A percentile compares a stretch with the other conserved stretches of the same genome.
Evolutionary conservation across 2,329 filamentous ascomycete genomes (phyloP).

Genomic region (Xylaria sp.): DNA sequence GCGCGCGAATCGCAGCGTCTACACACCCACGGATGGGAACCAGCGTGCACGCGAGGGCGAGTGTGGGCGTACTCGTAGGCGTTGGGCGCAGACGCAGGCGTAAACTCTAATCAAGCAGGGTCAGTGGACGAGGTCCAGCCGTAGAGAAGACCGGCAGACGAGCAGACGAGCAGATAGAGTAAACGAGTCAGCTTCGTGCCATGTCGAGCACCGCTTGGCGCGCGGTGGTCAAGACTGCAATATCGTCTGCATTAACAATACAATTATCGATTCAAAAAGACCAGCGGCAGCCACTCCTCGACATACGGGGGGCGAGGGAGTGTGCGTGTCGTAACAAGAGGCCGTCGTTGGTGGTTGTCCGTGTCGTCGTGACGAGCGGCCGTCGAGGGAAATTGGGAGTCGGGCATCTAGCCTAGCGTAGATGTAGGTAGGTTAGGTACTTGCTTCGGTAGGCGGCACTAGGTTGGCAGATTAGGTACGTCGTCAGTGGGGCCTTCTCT

Average conservation of each 20-base stretch:
- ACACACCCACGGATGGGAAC: not conserved
- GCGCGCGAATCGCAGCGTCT: conserved; percentile 19
- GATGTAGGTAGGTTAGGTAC: not conserved
- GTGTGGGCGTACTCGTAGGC: not conserved
- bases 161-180: conserved; percentile 17
- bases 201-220: conserved; percentile 32
- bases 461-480: conserved; percentile 19
- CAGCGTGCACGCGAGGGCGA: conserved; percentile 6
- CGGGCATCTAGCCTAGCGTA: conserved; percentile 19
- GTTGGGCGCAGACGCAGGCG: not conserved
- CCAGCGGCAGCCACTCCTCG: conserved; percentile 9
- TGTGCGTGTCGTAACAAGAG: conserved; percentile 14
- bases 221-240: conserved; percentile 25
- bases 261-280: conserved; percentile 32
- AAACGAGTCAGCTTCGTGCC: conserved; percentile 36
- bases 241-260: conserved; percentile 39
- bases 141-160: conserved; percentile 12
- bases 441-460: not conserved
- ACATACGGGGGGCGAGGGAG: not conserved
- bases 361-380: conserved; percentile 28
- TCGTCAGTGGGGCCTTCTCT: conserved; percentile 28
- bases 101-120: not conserved
- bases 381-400: conserved; percentile 37
- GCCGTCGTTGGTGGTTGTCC: conserved; percentile 23
- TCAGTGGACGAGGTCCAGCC: conserved; percentile 7